Evolutionary conservation across 768 basidiomycete genomes (phyloP).

Genomic region (Stropharia rugosoannulata): DNA sequence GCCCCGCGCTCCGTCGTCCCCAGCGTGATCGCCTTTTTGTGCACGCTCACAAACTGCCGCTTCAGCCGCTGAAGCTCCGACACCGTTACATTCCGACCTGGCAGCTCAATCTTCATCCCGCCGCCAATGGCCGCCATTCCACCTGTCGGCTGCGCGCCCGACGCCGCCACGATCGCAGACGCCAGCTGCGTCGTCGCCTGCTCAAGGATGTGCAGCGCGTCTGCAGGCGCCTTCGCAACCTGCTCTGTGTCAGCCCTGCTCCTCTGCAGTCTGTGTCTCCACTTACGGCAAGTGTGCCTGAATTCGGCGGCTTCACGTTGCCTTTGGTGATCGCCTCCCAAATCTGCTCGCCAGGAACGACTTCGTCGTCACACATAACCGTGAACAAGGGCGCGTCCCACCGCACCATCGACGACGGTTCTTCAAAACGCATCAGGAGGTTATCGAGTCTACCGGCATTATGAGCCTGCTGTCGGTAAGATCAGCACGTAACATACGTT

Average conservation of each 20-base stretch:
- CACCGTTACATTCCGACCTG: constrained; percentile 71
- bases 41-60: constrained; percentile 86
- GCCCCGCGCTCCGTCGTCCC: constrained; percentile 76
- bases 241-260: constrained; percentile 26
- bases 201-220: constrained; percentile 87
- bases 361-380: constrained; percentile 70
- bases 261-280: not conserved
- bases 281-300: constrained; percentile 67
- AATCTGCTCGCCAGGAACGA: constrained; percentile 65
- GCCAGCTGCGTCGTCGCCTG: constrained; percentile 71
- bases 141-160: constrained; percentile 41
- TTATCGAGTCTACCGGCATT: constrained; percentile 67
- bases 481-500: constrained; percentile 55
- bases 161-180: constrained; percentile 62
- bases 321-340: constrained; percentile 83
- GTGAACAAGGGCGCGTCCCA: constrained; percentile 98
- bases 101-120: constrained; percentile 55
- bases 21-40: constrained; percentile 86
- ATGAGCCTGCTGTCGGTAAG: constrained; percentile 6
- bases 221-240: constrained; percentile 81
- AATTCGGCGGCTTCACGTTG: constrained; percentile 82
- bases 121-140: constrained; percentile 50
- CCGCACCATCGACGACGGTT: constrained; percentile 96
- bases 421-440: constrained; percentile 87
- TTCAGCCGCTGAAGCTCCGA: constrained; percentile 88